Percentiles rank a stretch among this genome's conserved stretches.
Evolutionary conservation across 1,139 yeast species (phyloP).

Genomic region (Pichia terricola): DNA sequence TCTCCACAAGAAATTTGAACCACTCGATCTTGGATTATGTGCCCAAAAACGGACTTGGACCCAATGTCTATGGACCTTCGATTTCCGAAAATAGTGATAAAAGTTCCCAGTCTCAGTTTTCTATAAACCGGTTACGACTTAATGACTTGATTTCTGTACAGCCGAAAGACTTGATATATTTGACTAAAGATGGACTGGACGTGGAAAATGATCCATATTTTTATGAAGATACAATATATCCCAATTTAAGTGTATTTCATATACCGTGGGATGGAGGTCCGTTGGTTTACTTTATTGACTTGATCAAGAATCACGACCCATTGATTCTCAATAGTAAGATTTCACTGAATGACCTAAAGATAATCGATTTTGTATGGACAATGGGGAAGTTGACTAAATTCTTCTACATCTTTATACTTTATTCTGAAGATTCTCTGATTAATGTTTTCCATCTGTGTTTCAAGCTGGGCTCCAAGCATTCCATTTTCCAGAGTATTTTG

Average conservation of each 20-base stretch:
- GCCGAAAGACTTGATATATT: no score
- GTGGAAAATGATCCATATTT: no score
- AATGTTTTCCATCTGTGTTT: conserved; percentile 7
- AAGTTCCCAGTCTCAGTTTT: no score
- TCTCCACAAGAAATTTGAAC: no score
- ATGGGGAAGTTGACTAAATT: conserved; percentile 8
- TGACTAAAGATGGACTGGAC: no score
- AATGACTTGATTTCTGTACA: no score
- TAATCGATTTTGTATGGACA: conserved; percentile 16
- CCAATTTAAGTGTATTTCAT: conserved; percentile 7
- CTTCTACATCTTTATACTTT: conserved; percentile 11
- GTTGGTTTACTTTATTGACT: conserved; percentile 5
- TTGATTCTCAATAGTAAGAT: not conserved
- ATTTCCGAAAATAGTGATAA: no score
- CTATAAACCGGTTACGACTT: no score
- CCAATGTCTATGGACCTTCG: no score
- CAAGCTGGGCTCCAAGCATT: conserved; percentile 8
- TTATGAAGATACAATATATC: not conserved
- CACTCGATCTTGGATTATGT: no score
- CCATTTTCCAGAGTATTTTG: conserved; percentile 13
- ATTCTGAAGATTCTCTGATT: conserved; percentile 7
- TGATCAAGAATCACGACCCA: conserved; percentile 11
- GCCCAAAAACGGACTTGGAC: no score
- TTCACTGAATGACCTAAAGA: conserved; percentile 3
- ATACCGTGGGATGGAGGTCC: conserved; percentile 10